Conservation (phyloP, 1,139 yeast genomes). For the Pneumocystis jirovecii region DNA sequence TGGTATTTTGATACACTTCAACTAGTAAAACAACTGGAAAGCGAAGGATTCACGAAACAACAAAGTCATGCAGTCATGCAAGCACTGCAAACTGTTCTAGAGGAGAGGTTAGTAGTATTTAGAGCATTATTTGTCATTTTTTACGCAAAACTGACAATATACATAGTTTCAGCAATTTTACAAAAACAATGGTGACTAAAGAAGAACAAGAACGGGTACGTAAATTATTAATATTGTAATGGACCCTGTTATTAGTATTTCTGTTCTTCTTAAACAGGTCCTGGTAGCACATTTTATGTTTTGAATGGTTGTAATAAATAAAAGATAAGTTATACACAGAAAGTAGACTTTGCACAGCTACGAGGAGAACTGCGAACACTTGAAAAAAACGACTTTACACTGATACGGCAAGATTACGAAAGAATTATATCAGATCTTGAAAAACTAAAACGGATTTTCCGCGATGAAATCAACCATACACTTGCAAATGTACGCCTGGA, state of each 20-base stretch:
- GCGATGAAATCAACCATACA: constrained; percentile 82
- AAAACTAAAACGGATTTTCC: constrained; percentile 64
- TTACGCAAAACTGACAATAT: constrained; percentile 39
- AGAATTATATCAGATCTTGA: constrained; percentile 72
- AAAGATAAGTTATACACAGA: constrained; percentile 85
- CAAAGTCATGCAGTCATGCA: constrained; percentile 74
- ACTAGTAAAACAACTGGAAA: constrained; percentile 53
- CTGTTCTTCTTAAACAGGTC: background rate
- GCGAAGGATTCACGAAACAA: constrained; percentile 54
- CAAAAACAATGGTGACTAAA: constrained; percentile 7
- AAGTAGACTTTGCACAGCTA: constrained; percentile 87
- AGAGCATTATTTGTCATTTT: constrained; percentile 36
- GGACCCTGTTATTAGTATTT: background rate
- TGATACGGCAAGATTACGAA: constrained; percentile 76
- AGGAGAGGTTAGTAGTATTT: constrained; percentile 30
- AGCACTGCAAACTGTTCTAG: constrained; percentile 60
- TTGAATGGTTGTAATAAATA: constrained; percentile 22
- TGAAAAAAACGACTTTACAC: constrained; percentile 74
- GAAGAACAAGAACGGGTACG: constrained; percentile 9
- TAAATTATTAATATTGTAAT: background rate
- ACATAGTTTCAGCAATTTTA: constrained; percentile 4
- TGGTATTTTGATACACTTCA: constrained; percentile 59
- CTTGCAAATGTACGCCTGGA: constrained; percentile 85
- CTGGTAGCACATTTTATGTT: background rate
- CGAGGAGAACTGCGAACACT: constrained; percentile 80